Evolutionary conservation across 202 grass and related monocot genomes (phyloP), one percentile per base, ranked within the genome.

Genomic region (Eragrostis tef): DNA sequence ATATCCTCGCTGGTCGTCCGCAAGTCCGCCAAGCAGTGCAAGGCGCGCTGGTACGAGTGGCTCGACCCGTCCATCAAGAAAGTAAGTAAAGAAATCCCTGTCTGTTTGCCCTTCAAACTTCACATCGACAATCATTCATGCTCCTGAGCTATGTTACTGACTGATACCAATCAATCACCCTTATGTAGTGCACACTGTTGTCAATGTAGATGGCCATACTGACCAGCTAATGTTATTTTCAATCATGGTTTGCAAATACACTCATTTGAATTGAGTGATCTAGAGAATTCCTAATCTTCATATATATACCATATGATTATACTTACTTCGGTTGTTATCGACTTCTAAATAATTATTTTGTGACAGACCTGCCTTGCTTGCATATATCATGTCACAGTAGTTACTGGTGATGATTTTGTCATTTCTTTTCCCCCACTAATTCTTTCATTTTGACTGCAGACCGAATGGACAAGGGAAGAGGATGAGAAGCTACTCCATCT

Each of bases 31-130:
- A 98, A 98, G 83, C 92, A 98, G 83, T 98, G 95, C 80, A 98
- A 98, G 90, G 92, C 95, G 2, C 90, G 95, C 29, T 98, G 95
- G 95, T 98, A 95, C 85, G 95, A 98, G 90, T 98, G 95, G 95
- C 92, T 98, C 45, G 95, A 98, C 43, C 92, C 95, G 7, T 98
- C 92, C 68, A 98, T 98, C 80, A 98, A 98, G 79, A 98, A 98
- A 89, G 94, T 97, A 86, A 26, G 56, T 8, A 26, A 60, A 25
- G 24, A 3, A n/a, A n/a, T n/a, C 21, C 20, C 54, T 58, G 1
- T 11, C 3, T 0, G 0, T 20, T 57, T 7, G 8, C 54, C 20
- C 3, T 13, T 0, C 9, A 61, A 61, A 6, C 11, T 61, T 61
- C 6, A 61, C 22, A 27, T 61, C 22, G 10, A 14, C 26, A 59